These are phyloP conservation scores for Neofusicoccum ribis DNA, from an alignment of 2,329 filamentous ascomycete species.

Conservation along the genomic window DNA sequence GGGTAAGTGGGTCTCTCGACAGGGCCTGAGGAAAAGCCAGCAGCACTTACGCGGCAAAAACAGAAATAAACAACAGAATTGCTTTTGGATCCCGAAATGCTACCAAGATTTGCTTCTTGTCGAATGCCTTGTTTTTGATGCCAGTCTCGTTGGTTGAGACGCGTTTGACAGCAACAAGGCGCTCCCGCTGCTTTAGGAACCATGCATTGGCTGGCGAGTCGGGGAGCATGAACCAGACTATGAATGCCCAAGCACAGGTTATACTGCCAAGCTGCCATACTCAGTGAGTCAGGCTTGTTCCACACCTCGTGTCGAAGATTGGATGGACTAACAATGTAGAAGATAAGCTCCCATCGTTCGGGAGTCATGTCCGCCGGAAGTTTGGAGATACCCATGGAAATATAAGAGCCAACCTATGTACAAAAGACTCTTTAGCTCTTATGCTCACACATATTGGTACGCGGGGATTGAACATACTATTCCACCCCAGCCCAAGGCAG, in stretches of 20 bases:
- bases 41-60: neutral
- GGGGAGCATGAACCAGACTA: slow-evolving; percentile 34
- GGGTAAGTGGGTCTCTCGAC: neutral
- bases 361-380: slow-evolving; percentile 30
- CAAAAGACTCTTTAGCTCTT: slow-evolving; percentile 25
- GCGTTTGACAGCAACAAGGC: slow-evolving; percentile 33
- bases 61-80: neutral
- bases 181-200: slow-evolving; percentile 33
- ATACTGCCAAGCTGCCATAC: slow-evolving; percentile 29
- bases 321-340: slow-evolving; percentile 26
- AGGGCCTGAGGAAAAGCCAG: neutral
- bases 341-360: slow-evolving; percentile 37
- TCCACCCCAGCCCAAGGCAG: neutral
- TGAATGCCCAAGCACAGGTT: slow-evolving; percentile 35
- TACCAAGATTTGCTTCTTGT: slow-evolving; percentile 29
- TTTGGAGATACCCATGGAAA: slow-evolving; percentile 35
- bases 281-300: neutral
- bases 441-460: neutral
- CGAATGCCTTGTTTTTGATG: slow-evolving; percentile 38
- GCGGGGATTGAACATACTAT: neutral
- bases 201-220: slow-evolving; percentile 35
- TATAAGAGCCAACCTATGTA: slow-evolving; percentile 36
- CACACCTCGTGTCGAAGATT: neutral
- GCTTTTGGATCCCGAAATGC: slow-evolving; percentile 36
- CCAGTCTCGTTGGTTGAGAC: slow-evolving; percentile 37